Conservation (phyloP, 225 moss, liverwort and hornwort species). For the Bryoerythrophyllum caledonicum region DNA sequence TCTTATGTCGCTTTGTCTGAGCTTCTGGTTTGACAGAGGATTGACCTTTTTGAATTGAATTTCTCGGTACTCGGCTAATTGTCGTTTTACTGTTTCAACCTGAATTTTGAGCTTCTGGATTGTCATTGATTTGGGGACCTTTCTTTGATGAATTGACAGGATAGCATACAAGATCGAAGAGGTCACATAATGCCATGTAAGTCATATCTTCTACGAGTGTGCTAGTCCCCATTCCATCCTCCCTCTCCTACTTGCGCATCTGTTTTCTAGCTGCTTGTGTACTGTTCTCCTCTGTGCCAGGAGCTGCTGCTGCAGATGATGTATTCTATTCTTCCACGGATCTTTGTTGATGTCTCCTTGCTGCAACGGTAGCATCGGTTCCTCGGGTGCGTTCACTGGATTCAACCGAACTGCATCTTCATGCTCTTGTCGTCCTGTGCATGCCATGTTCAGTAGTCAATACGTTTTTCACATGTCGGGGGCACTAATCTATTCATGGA, state of each 20-base stretch:
- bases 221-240: slow-evolving; percentile 52
- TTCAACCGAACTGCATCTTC: not conserved
- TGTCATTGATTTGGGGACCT: no score
- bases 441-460: slow-evolving; percentile 1
- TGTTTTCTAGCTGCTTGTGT: slow-evolving; percentile 21
- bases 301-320: slow-evolving; percentile 30
- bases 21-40: not conserved
- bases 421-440: slow-evolving; percentile 9
- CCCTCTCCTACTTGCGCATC: slow-evolving; percentile 15
- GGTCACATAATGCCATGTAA: not conserved
- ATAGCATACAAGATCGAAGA: not conserved
- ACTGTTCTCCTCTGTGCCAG: slow-evolving; percentile 4
- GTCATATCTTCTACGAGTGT: slow-evolving; percentile 18
- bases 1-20: no score
- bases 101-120: not conserved
- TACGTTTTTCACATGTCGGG: not conserved
- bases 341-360: slow-evolving; percentile 13
- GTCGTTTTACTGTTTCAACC: no score
- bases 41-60: no score
- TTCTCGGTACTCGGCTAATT: no score
- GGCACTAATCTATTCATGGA: not conserved
- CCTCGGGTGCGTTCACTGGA: slow-evolving; percentile 7
- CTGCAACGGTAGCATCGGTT: slow-evolving; percentile 15
- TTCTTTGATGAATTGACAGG: not conserved
- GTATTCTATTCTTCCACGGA: slow-evolving; percentile 13